Base-by-base conservation (phyloP, 305 asterid genomes). In the Rubia tinctorum region DNA sequence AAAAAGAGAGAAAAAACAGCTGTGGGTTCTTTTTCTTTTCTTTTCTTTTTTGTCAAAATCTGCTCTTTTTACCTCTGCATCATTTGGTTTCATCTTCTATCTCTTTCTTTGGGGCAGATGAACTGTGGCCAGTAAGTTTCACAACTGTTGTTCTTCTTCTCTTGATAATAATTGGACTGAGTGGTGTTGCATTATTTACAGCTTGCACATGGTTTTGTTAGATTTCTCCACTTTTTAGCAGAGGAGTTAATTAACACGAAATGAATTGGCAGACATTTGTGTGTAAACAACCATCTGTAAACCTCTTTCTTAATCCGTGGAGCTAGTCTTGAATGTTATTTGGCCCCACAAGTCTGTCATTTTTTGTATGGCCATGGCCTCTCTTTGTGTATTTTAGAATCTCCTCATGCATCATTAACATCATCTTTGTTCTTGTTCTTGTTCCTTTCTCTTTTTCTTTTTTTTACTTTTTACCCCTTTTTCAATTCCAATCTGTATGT, bases 151-250 rank as follows among this genome's bases (percentile, higher is more conserved):
- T 76, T 61, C 69, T 62, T 47, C 70, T 1, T 27, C 30, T 68
- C 78, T 77, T 74, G 49, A 73, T 69, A 63, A 62, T 65, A 27
- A 27, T 27, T 80, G 78, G 75, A 75, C 71, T 73, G 62, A 49
- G 63, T 69, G 71, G 69, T 71, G 68, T 69, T 75, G 44, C 59
- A 60, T 56, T 78, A 59, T 60, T 78, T 76, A 71, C 76, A 69
- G 8, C 76, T 72, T 53, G 71, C 82, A 79, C 82, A 79, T 79
- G 82, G 77, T 55, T 56, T 34, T 66, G 43, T 25, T 47, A 44
- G 56, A 8, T 53, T 62, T 78, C 59, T 66, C 66, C 69, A 65
- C 72, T 67, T 79, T 68, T 56, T 66, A 73, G 74, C 73, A 75
- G 76, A 58, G 71, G 11, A 53, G 59, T 53, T 53, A 53, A 49